Percentiles rank a stretch among this genome's conserved stretches.
phyloP scores from a whole-genome alignment of 1,139 yeast species.

The Blastobotrys malaysiensis region DNA sequence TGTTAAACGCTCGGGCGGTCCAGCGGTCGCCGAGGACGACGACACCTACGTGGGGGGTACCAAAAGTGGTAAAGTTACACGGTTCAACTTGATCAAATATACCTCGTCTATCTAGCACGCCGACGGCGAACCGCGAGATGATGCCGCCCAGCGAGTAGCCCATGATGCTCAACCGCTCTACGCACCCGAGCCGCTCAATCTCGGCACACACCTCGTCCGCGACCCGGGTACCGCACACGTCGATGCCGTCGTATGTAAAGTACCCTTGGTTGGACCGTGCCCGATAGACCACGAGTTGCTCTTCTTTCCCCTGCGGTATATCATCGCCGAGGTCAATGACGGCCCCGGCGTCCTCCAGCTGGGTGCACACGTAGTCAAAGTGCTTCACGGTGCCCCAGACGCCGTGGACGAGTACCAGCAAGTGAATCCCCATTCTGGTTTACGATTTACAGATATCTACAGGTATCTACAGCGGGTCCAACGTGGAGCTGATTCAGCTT shows the following conservation, averaged over 20 bases:
- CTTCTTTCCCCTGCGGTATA: neutral
- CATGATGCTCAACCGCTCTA: conserved; percentile 31
- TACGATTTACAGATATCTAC: too few species aligned
- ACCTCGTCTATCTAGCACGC: conserved; percentile 50
- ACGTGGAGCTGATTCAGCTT: too few species aligned
- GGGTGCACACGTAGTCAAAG: conserved; percentile 45
- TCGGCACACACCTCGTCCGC: conserved; percentile 58
- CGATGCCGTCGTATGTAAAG: conserved; percentile 80
- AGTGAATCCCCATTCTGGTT: conserved; percentile 36
- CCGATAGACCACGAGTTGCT: conserved; percentile 44
- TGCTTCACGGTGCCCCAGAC: conserved; percentile 76
- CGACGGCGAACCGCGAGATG: conserved; percentile 60
- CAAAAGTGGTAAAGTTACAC: conserved; percentile 61
- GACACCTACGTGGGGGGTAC: conserved; percentile 86
- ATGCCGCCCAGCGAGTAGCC: conserved; percentile 56
- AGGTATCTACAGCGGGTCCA: too few species aligned
- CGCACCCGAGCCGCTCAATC: conserved; percentile 36
- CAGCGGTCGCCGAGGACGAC: conserved; percentile 53
- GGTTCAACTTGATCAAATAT: conserved; percentile 62
- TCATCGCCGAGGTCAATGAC: conserved; percentile 16
- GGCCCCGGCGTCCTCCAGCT: conserved; percentile 26
- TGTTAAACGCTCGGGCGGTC: conserved; percentile 49
- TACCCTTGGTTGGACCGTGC: conserved; percentile 60
- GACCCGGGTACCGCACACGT: conserved; percentile 73
- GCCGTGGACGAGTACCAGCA: conserved; percentile 73